Base-by-base conservation (phyloP, 1,139 yeast species). In the Candida tunisiensis region DNA sequence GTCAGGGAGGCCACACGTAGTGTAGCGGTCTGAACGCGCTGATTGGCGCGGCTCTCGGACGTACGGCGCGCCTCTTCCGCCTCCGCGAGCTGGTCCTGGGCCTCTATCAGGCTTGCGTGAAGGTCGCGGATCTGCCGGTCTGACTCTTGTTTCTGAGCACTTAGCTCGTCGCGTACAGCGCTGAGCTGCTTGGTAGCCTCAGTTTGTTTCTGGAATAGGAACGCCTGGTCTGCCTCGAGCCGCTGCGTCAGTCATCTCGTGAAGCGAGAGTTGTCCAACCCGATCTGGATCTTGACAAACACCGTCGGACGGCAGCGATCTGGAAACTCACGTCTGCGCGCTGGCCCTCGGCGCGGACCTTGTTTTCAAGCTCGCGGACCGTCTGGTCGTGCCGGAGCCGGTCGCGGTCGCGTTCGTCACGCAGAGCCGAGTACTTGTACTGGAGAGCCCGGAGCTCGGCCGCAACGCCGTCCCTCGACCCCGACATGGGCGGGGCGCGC, bases 301-400 rank as follows among this genome's bases (percentile, higher is more conserved):
- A n/a, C n/a, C n/a, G n/a, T n/a, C n/a, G n/a, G n/a, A n/a, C n/a
- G n/a, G n/a, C n/a, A n/a, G n/a, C n/a, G n/a, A n/a, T n/a, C n/a
- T n/a, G n/a, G n/a, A n/a, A n/a, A n/a, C n/a, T n/a, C n/a, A n/a
- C 23, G 7, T 22, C 24, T 16, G 20, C 24, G 7, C 24, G 23
- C 27, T 25, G 18, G 14, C 23, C 27, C 12, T 16, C 27, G 10
- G 11, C 11, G 12, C n/a, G 25, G 16, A 22, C 15, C 19, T 8
- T 14, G n/a, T 15, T 17, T 18, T 17, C 21, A 8, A 14, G 23
- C 14, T 18, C 21, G 14, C 22, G 22, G 8, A 20, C 15, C 6
- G 22, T 10, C 9, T 20, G n/a, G 7, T 20, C 22, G 8, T 6
- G 9, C 9, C 15, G n/a, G 9, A 20, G 9, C 4, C 22, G 22